Conservation (phyloP, 2,329 filamentous ascomycete species). For the Calonectria leucothoes region DNA sequence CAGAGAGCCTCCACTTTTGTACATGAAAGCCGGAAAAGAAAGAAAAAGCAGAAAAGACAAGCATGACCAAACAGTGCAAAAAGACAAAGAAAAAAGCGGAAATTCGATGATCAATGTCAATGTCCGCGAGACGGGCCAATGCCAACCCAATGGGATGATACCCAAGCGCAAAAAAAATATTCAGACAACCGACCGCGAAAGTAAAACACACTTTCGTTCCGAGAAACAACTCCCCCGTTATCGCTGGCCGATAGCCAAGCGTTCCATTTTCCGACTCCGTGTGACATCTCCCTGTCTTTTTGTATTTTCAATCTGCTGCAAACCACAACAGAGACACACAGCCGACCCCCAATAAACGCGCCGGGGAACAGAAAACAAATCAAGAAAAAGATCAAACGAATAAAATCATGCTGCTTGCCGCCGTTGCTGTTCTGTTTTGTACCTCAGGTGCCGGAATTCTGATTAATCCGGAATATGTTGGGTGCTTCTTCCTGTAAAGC, state of each 20-base stretch:
- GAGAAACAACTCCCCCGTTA: constrained; percentile 16
- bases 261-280: constrained; percentile 32
- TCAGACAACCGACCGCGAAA: constrained; percentile 40
- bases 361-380: background rate
- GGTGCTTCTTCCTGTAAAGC: constrained; percentile 7
- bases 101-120: constrained; percentile 35
- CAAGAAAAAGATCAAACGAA: constrained; percentile 1
- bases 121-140: constrained; percentile 19
- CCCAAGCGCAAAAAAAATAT: constrained; percentile 30
- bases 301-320: constrained; percentile 21
- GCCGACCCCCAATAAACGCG: constrained; percentile 10
- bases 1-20: constrained; percentile 22
- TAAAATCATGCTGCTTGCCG: constrained; percentile 35
- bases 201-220: constrained; percentile 24
- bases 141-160: constrained; percentile 23
- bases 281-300: constrained; percentile 28
- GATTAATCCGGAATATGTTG: constrained; percentile 15
- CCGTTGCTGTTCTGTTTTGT: constrained; percentile 34
- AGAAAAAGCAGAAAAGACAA: background rate
- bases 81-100: constrained; percentile 7
- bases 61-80: background rate
- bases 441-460: constrained; percentile 18
- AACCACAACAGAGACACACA: constrained; percentile 23
- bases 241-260: constrained; percentile 20
- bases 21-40: constrained; percentile 13